Percentiles rank a stretch among this genome's conserved stretches.
These are phyloP conservation scores for Dactylonectria estremocensis DNA, from an alignment of 2,329 filamentous ascomycete genomes.

Conservation along the genomic window DNA sequence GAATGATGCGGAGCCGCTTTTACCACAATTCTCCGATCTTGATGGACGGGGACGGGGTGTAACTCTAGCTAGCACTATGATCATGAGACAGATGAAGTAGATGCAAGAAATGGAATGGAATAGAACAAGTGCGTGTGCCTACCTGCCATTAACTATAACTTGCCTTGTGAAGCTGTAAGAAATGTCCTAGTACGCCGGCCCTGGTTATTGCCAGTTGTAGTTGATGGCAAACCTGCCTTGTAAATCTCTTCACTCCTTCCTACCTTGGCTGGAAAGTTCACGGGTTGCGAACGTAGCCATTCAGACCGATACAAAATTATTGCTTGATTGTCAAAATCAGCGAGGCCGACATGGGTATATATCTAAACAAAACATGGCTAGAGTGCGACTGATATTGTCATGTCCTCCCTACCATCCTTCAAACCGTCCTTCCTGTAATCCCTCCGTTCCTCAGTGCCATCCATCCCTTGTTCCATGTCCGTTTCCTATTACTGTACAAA, in stretches of 20 bases:
- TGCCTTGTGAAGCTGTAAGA: background rate
- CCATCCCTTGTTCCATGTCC: background rate
- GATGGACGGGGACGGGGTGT: slow-evolving; percentile 52
- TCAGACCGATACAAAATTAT: background rate
- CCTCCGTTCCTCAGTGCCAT: background rate
- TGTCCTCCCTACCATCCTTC: background rate
- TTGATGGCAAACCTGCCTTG: no score
- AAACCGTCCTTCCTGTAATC: background rate
- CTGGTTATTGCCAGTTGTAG: no score
- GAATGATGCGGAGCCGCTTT: slow-evolving; percentile 48
- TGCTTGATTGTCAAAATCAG: slow-evolving; percentile 17
- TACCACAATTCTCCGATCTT: slow-evolving; percentile 54
- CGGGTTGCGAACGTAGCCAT: background rate
- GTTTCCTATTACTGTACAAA: slow-evolving; percentile 16
- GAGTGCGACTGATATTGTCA: background rate
- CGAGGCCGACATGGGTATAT: slow-evolving; percentile 36
- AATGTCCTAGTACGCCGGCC: no score
- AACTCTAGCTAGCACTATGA: slow-evolving; percentile 60
- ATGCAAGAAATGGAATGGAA: slow-evolving; percentile 54
- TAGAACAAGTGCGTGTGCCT: slow-evolving; percentile 38
- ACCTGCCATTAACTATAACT: background rate
- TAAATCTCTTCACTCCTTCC: no score
- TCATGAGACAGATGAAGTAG: slow-evolving; percentile 56
- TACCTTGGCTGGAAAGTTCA: background rate
- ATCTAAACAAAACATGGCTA: slow-evolving; percentile 25